These are phyloP conservation scores for Panicum virgatum DNA, from an alignment of 202 grass and related monocot genomes.

Conservation along the genomic window DNA sequence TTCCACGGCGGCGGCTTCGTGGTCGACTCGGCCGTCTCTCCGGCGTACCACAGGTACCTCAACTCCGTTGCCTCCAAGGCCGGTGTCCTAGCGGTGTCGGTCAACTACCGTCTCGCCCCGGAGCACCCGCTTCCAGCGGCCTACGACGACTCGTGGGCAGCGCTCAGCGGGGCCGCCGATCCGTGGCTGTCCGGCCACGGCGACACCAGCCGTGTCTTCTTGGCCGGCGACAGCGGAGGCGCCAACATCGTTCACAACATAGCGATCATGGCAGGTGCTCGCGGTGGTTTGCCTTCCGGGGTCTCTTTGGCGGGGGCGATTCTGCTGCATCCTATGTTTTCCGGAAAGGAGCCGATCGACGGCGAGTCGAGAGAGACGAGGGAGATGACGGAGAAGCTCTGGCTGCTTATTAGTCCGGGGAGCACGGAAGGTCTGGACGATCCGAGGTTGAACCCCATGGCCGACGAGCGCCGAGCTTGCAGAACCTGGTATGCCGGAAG, in stretches of 20 bases:
- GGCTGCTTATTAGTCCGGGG: slow-evolving; percentile 10
- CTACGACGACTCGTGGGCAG: slow-evolving; percentile 42
- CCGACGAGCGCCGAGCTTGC: slow-evolving; percentile 30
- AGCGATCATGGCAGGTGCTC: slow-evolving; percentile 15
- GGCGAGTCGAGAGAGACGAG: background rate
- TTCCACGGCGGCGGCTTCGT: slow-evolving; percentile 53
- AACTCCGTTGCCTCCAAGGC: slow-evolving; percentile 44
- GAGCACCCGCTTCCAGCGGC: slow-evolving; percentile 45
- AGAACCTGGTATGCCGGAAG: slow-evolving; percentile 35
- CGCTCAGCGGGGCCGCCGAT: background rate
- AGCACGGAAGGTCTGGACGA: background rate
- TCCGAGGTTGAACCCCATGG: slow-evolving; percentile 45
- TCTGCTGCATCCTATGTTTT: slow-evolving; percentile 43
- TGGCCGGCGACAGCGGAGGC: slow-evolving; percentile 45
- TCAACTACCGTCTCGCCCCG: slow-evolving; percentile 54
- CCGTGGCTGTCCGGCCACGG: slow-evolving; percentile 28
- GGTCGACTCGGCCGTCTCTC: slow-evolving; percentile 31
- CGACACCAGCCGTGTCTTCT: slow-evolving; percentile 29
- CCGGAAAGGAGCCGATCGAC: background rate
- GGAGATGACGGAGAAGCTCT: background rate
- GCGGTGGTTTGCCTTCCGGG: background rate
- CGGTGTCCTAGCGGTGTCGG: slow-evolving; percentile 30
- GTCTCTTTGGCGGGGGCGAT: slow-evolving; percentile 6
- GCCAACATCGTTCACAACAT: slow-evolving; percentile 48
- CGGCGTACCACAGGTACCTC: slow-evolving; percentile 51